These are phyloP conservation scores for Amanita brunnescens DNA, from an alignment of 768 basidiomycete species.

Conservation along the genomic window DNA sequence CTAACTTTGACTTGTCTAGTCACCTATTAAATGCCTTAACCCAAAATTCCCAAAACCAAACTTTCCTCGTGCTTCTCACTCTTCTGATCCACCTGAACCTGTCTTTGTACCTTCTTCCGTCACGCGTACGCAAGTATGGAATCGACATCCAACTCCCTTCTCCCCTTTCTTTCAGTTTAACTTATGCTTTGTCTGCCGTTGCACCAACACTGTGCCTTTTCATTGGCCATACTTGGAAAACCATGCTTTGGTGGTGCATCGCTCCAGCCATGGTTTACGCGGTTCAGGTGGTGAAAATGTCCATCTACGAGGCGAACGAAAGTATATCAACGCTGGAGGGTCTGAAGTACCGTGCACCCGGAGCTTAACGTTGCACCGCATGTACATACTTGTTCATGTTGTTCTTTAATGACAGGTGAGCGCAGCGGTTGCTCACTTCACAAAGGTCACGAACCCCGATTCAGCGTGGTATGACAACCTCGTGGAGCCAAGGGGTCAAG, in stretches of 20 bases:
- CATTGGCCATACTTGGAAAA: conserved; percentile 42
- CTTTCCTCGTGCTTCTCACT: background rate
- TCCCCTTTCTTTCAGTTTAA: conserved; percentile 21
- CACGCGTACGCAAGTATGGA: background rate
- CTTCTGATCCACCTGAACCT: conserved; percentile 2
- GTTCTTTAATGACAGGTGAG: background rate
- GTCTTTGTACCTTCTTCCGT: conserved; percentile 4
- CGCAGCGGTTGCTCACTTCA: background rate
- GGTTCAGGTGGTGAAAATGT: conserved; percentile 35
- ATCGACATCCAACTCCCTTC: conserved; percentile 13
- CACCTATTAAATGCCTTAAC: conserved; percentile 25
- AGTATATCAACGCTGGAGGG: conserved; percentile 42
- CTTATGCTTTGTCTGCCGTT: conserved; percentile 33
- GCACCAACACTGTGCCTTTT: conserved; percentile 42
- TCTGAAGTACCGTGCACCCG: conserved; percentile 45
- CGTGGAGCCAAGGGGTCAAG: too few relatives aligned
- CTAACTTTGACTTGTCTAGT: conserved; percentile 9
- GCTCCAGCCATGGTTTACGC: conserved; percentile 34
- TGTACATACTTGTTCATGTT: background rate
- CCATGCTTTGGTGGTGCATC: conserved; percentile 43
- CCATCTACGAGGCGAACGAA: conserved; percentile 35
- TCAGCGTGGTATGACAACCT: too few relatives aligned
- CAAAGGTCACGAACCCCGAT: background rate
- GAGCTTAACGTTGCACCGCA: conserved; percentile 30
- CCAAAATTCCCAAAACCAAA: conserved; percentile 15